Percentiles rank a stretch among this genome's conserved stretches.
Evolutionary conservation across 1,284 basidiomycete genomes (phyloP).

Genomic region (Cryptococcus sp.): DNA sequence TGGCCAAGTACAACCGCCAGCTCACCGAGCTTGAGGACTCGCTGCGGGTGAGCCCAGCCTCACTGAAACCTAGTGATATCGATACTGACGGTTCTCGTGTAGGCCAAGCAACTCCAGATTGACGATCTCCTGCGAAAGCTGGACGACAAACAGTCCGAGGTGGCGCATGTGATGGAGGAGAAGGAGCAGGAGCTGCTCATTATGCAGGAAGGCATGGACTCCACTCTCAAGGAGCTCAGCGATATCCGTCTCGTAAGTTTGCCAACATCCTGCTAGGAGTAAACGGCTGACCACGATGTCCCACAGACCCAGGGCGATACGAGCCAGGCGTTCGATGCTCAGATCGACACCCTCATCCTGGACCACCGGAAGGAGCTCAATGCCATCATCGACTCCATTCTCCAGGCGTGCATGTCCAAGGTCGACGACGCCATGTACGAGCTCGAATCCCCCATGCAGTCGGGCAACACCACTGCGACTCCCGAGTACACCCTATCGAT

Average conservation of each 20-base stretch:
- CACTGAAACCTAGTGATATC: neutral
- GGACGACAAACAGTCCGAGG: constrained; percentile 67
- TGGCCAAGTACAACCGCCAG: constrained; percentile 94
- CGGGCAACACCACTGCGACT: constrained; percentile 91
- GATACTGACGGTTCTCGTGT: neutral
- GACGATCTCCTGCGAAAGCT: constrained; percentile 81
- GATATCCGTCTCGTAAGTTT: constrained; percentile 73
- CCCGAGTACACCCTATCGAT: constrained; percentile 97
- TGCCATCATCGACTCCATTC: constrained; percentile 96
- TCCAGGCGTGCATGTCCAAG: constrained; percentile 94
- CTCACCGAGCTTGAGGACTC: constrained; percentile 93
- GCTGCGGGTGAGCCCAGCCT: constrained; percentile 62
- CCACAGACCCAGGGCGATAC: constrained; percentile 71
- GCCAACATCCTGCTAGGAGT: neutral
- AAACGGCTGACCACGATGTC: neutral
- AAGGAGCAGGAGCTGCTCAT: constrained; percentile 96
- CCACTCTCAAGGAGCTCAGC: constrained; percentile 81
- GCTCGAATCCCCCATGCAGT: constrained; percentile 88
- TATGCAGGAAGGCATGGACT: constrained; percentile 94
- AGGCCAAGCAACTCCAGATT: constrained; percentile 92
- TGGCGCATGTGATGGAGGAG: constrained; percentile 82
- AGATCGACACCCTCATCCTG: constrained; percentile 94
- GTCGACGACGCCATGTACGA: constrained; percentile 97
- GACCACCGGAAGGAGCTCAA: constrained; percentile 98
- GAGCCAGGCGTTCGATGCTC: constrained; percentile 86